Percentiles rank a stretch among this genome's conserved stretches.
Evolutionary conservation across 2,329 filamentous ascomycete genomes (phyloP).

Genomic region (Microthyrium microscopicum): DNA sequence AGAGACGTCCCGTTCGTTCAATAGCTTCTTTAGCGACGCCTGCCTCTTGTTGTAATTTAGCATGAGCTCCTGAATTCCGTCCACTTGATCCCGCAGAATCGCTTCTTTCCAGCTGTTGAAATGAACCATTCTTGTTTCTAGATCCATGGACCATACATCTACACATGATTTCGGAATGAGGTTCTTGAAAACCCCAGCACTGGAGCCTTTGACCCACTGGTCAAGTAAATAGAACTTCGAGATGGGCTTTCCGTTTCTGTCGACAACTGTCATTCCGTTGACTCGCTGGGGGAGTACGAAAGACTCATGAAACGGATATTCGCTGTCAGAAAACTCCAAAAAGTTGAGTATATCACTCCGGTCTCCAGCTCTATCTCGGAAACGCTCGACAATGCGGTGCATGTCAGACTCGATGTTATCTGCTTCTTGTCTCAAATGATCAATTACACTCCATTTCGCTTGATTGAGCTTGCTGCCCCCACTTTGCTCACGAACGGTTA

Average conservation of each 20-base stretch:
- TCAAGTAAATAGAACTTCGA: constrained; percentile 33
- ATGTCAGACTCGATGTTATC: constrained; percentile 14
- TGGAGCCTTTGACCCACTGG: constrained; percentile 33
- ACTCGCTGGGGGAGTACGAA: constrained; percentile 32
- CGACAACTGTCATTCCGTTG: constrained; percentile 32
- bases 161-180: too few relatives aligned
- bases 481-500: constrained; percentile 31
- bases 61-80: constrained; percentile 23
- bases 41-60: constrained; percentile 27
- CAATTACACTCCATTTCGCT: background rate
- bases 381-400: constrained; percentile 11
- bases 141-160: constrained; percentile 37
- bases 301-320: constrained; percentile 37
- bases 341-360: constrained; percentile 23
- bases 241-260: constrained; percentile 28
- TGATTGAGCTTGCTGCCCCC: constrained; percentile 13
- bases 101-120: constrained; percentile 15
- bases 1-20: constrained; percentile 14
- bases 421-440: constrained; percentile 21
- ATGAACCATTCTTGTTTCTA: constrained; percentile 20
- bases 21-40: constrained; percentile 19
- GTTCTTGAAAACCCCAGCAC: constrained; percentile 27
- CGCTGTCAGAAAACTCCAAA: constrained; percentile 36
- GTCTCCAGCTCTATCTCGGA: constrained; percentile 5
- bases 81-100: constrained; percentile 33